A percentile compares a stretch with the other conserved stretches of the same genome.
These are phyloP conservation scores for Pseudomicrostroma phylloplanum DNA, from an alignment of 1,284 basidiomycete species.

Conservation along the genomic window DNA sequence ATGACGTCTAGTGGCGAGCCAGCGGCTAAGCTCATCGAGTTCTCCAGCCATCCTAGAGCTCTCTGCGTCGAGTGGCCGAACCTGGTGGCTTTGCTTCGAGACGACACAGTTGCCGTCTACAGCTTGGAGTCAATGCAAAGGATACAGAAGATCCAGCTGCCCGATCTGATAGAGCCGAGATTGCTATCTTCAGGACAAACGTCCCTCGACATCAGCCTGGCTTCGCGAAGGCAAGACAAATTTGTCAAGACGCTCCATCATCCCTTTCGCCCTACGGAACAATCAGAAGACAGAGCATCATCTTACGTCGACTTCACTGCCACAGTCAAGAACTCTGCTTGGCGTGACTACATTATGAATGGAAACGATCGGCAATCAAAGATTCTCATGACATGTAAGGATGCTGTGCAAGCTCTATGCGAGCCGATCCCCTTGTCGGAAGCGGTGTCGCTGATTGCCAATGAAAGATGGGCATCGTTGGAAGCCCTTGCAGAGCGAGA, in stretches of 20 bases:
- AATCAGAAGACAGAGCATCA: no score
- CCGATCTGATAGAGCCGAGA: conserved; percentile 33
- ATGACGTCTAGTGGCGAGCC: conserved; percentile 42
- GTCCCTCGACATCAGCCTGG: background rate
- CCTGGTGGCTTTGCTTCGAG: conserved; percentile 38
- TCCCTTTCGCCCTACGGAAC: background rate
- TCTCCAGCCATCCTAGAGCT: conserved; percentile 45
- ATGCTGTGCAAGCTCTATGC: conserved; percentile 16
- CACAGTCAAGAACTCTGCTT: background rate
- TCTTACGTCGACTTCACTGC: background rate
- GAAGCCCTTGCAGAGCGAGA: conserved; percentile 11
- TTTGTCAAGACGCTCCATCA: background rate
- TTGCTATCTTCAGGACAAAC: conserved; percentile 18
- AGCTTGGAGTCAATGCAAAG: conserved; percentile 18
- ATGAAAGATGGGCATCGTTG: conserved; percentile 9
- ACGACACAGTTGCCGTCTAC: conserved; percentile 38
- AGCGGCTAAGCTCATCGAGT: conserved; percentile 43
- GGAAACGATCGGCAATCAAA: background rate
- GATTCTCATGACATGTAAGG: conserved; percentile 14
- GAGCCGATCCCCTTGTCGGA: background rate
- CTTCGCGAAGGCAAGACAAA: background rate
- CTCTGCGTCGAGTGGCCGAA: conserved; percentile 20
- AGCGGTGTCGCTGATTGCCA: conserved; percentile 9
- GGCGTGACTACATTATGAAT: background rate
- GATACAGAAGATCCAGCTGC: conserved; percentile 26